Evolutionary conservation across 495 filamentous ascomycete species (phyloP).

Genomic region (Aspergillus incahuasiensis): DNA sequence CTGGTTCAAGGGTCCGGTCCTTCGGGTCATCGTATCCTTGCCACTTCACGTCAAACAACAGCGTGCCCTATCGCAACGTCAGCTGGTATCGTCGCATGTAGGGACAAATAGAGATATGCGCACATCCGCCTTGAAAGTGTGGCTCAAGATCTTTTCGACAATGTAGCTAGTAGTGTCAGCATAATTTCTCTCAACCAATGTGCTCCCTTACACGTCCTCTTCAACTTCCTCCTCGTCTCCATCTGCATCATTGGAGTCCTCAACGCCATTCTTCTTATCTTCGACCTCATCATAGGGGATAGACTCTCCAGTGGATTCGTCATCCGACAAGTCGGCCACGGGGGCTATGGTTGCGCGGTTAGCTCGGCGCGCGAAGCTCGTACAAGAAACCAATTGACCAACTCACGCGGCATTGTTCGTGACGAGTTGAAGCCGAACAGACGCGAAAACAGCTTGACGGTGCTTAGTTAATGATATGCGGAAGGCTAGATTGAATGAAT

Average conservation of each 20-base stretch:
- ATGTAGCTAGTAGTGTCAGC: conserved; percentile 49
- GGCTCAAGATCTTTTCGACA: conserved; percentile 54
- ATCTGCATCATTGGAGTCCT: conserved; percentile 30
- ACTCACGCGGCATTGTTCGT: conserved; percentile 38
- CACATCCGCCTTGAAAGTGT: conserved; percentile 40
- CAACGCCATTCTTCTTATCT: conserved; percentile 29
- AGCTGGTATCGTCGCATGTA: conserved; percentile 7
- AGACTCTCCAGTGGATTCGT: conserved; percentile 40
- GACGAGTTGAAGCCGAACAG: conserved; percentile 23
- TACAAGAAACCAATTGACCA: conserved; percentile 11
- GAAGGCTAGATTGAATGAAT: neutral
- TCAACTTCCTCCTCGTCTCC: conserved; percentile 38
- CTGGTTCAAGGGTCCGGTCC: conserved; percentile 59
- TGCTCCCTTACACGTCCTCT: conserved; percentile 32
- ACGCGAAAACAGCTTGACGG: conserved; percentile 36
- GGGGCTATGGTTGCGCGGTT: conserved; percentile 26
- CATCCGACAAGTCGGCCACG: conserved; percentile 41
- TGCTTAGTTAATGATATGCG: neutral
- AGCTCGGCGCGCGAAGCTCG: conserved; percentile 11
- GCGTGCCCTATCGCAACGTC: conserved; percentile 29
- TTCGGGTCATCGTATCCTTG: conserved; percentile 51
- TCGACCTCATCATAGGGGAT: conserved; percentile 35
- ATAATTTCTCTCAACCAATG: neutral
- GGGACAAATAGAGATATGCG: conserved; percentile 2
- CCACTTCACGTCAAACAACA: conserved; percentile 58